A percentile compares a stretch with the other conserved stretches of the same genome.
Conservation (phyloP, 2,329 filamentous ascomycete genomes). For the Claviceps digitariae region DNA sequence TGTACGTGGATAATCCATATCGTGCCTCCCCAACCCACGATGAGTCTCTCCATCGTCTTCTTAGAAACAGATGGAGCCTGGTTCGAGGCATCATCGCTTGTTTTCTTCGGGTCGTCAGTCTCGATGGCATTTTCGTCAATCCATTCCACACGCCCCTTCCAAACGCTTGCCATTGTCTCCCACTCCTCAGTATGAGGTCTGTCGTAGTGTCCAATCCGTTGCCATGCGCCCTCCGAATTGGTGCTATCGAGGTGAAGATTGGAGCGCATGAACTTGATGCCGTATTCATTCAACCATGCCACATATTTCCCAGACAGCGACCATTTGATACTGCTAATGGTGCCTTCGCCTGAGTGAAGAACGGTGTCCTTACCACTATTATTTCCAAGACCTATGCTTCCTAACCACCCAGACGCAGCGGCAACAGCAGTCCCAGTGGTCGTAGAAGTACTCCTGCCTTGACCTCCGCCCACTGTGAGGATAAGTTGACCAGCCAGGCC, state of each 20-base stretch:
- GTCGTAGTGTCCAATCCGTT: slow-evolving; percentile 83
- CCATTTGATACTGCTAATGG: slow-evolving; percentile 88
- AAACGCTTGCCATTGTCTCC: slow-evolving; percentile 93
- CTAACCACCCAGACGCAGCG: slow-evolving; percentile 79
- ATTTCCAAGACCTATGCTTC: slow-evolving; percentile 66
- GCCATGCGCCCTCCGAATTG: slow-evolving; percentile 80
- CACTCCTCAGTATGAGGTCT: slow-evolving; percentile 75
- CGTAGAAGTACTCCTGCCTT: slow-evolving; percentile 75
- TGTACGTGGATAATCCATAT: slow-evolving; percentile 94
- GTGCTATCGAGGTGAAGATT: slow-evolving; percentile 65
- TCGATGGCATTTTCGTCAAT: slow-evolving; percentile 76
- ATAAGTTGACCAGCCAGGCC: slow-evolving; percentile 80
- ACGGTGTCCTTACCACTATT: slow-evolving; percentile 75
- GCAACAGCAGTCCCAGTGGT: slow-evolving; percentile 74
- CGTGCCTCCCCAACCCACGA: slow-evolving; percentile 92
- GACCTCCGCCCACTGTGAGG: slow-evolving; percentile 66
- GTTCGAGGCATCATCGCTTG: background rate
- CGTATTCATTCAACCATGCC: slow-evolving; percentile 91
- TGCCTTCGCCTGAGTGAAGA: slow-evolving; percentile 82
- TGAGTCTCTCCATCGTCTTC: slow-evolving; percentile 52
- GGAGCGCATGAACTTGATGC: slow-evolving; percentile 94
- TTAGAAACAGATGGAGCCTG: background rate
- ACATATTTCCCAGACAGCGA: slow-evolving; percentile 85
- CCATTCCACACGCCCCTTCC: slow-evolving; percentile 89
- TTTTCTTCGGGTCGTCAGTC: slow-evolving; percentile 40